Evolutionary conservation across 164 flowering plant species (phyloP).

Genomic region (Liquidambar formosana): DNA sequence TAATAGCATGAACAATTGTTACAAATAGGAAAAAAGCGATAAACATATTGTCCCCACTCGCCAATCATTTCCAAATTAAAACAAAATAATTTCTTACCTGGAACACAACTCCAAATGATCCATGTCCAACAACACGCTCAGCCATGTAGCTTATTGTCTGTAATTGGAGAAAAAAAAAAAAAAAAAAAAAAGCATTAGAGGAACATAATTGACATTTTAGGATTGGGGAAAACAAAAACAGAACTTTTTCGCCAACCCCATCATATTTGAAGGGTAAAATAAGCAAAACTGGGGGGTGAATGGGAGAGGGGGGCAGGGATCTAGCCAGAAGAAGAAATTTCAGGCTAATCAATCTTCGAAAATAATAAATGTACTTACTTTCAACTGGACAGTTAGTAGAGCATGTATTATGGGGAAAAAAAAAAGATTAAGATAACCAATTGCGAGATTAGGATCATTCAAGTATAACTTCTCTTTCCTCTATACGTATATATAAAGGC

Average conservation of each 20-base stretch:
- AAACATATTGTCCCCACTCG: neutral
- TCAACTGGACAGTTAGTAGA: neutral
- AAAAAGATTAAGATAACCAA: neutral
- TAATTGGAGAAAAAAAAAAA: slow-evolving; percentile 6
- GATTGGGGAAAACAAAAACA: neutral
- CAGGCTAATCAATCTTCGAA: neutral
- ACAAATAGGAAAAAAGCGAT: neutral
- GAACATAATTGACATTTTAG: neutral
- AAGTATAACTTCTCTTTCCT: neutral
- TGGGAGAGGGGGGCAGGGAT: no score
- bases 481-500: no score
- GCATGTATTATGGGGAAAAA: neutral
- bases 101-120: slow-evolving; percentile 83
- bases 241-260: neutral
- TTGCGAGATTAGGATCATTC: neutral
- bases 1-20: neutral
- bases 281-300: no score
- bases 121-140: slow-evolving; percentile 68
- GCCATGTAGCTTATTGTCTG: slow-evolving; percentile 78
- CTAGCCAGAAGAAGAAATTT: neutral
- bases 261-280: neutral
- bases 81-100: slow-evolving; percentile 39
- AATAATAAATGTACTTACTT: neutral
- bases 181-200: neutral
- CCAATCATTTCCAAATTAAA: neutral